A percentile compares a stretch with the other conserved stretches of the same genome.
phyloP scores from a whole-genome alignment of 2,329 filamentous ascomycete genomes.

The Claviceps purpurea region DNA sequence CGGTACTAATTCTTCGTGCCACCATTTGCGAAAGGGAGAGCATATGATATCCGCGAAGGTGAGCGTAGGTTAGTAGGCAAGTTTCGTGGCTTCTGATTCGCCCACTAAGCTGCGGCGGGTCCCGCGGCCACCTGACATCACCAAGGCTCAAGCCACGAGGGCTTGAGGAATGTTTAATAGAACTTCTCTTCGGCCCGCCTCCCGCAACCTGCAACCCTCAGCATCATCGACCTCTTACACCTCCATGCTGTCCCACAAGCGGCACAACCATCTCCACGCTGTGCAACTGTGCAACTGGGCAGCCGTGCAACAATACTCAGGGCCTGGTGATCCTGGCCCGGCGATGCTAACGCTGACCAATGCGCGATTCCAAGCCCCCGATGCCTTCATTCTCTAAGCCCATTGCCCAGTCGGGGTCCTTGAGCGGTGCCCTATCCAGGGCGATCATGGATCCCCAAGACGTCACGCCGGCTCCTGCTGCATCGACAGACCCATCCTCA shows the following conservation, averaged over 20 bases:
- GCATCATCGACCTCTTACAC: background rate
- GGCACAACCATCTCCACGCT: background rate
- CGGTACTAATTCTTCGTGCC: too few species aligned
- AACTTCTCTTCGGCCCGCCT: background rate
- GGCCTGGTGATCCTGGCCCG: background rate
- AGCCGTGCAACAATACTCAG: background rate
- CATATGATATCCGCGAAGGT: too few species aligned
- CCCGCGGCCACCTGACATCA: background rate
- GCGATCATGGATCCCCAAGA: conserved; percentile 6
- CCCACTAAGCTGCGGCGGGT: background rate
- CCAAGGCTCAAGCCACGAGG: background rate
- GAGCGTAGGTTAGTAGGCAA: too few species aligned
- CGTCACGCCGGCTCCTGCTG: conserved; percentile 6
- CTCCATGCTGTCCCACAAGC: background rate
- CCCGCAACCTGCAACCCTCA: background rate
- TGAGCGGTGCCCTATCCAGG: conserved; percentile 9
- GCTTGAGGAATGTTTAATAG: background rate
- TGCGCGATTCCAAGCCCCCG: background rate
- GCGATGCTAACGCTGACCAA: background rate
- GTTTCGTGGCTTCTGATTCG: background rate
- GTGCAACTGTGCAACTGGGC: background rate
- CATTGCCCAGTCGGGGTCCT: conserved; percentile 18
- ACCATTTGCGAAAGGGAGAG: too few species aligned
- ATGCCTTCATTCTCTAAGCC: conserved; percentile 13
- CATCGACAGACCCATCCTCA: background rate